A percentile compares a stretch with the other conserved stretches of the same genome.
These are phyloP conservation scores for Lunasporangiospora selenospora DNA, from an alignment of 192 early-diverging fungal genomes.

Conservation along the genomic window DNA sequence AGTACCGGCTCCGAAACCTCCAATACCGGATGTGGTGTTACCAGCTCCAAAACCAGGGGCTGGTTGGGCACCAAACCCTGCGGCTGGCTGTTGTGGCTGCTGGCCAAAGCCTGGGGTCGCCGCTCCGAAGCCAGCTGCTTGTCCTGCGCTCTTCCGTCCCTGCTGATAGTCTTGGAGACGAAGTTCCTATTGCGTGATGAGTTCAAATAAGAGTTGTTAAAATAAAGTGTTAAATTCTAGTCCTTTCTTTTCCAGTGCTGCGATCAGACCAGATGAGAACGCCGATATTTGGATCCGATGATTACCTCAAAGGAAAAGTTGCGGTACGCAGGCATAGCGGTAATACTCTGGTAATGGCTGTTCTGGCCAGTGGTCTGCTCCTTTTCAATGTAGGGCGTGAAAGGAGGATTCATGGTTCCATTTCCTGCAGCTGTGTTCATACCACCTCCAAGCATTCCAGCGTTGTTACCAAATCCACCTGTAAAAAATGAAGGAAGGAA, in stretches of 20 bases:
- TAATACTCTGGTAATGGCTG: conserved; percentile 72
- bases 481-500: background rate
- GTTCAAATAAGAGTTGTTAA: no score
- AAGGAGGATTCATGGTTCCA: conserved; percentile 64
- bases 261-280: no score
- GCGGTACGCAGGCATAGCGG: conserved; percentile 87
- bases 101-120: conserved; percentile 49
- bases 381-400: conserved; percentile 56
- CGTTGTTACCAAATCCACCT: conserved; percentile 3
- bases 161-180: conserved; percentile 87
- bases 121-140: conserved; percentile 47
- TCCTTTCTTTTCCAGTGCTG: no score
- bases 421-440: conserved; percentile 26
- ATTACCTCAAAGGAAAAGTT: conserved; percentile 82
- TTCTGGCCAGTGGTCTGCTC: conserved; percentile 58
- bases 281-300: background rate
- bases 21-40: conserved; percentile 12
- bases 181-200: conserved; percentile 65
- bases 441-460: conserved; percentile 18
- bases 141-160: conserved; percentile 67
- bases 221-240: no score
- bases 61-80: conserved; percentile 6
- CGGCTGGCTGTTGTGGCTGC: conserved; percentile 12
- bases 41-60: conserved; percentile 33
- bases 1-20: conserved; percentile 24